Base-by-base conservation (phyloP, 2,329 filamentous ascomycete species). In the Epichloe bromicola region DNA sequence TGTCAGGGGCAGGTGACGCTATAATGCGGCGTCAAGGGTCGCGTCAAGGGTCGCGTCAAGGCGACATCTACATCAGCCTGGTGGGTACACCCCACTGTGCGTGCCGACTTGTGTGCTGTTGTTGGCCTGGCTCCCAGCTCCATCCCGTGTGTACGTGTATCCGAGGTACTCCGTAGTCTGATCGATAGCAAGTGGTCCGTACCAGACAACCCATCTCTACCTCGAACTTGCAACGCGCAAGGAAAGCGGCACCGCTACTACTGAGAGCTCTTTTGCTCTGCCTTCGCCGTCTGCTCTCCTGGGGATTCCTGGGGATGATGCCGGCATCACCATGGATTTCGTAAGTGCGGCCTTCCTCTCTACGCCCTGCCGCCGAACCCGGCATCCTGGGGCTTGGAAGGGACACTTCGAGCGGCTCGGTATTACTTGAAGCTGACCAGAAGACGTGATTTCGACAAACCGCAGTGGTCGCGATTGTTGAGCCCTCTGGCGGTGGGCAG, bases 381-480 rank as follows among this genome's bases (percentile, higher is more conserved):
- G 17, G 14, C 33, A 8, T 19, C 12, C 11, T 23, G 36, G 15
- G 12, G 12, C 36, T 20, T 26, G 17, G 10, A 5, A 40, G 15
- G 20, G 37, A 26, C n/a, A 17, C 37, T 14, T 33, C 2, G 37
- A 33, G 46, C 2, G n/a, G 23, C 37, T 26, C n/a, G n/a, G 8
- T n/a, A 7, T 3, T 12, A 23, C 43, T 45, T 17, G 30, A 49
- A 51, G 46, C 52, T 54, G 26, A 54, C 45, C 7, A 4, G 39
- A 41, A 17, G 33, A 33, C 40, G 39, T 6, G 34, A 2, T 45
- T 23, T 36, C 19, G 10, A 33, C 17, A 12, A 15, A 15, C 12
- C n/a, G 33, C 59, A 84, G 80, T 85, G 80, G 80, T 79, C 79
- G 70, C 78, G 80, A 68, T 73, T 84, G 68, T 70, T 84, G 70